A percentile compares a stretch with the other conserved stretches of the same genome.
Evolutionary conservation across 352 stramenopile species (phyloP).

Genomic region (Globisporangium alternatum): DNA sequence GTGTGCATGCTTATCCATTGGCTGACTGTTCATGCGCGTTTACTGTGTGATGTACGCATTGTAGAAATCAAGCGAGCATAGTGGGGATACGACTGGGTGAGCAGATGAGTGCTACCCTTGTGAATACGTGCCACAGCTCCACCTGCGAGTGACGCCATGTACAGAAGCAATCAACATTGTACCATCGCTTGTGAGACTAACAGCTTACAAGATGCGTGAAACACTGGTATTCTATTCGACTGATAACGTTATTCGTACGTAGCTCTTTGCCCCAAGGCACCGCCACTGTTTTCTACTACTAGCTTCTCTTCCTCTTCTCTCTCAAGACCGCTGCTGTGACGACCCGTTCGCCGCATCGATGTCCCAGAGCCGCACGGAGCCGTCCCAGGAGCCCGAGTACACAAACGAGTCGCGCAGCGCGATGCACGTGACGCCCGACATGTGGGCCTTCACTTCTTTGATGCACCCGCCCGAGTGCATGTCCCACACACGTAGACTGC

Average conservation of each 20-base stretch:
- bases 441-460: slow-evolving; percentile 51
- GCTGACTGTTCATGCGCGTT: background rate
- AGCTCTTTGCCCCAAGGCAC: background rate
- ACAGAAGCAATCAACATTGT: background rate
- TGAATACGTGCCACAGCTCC: background rate
- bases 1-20: background rate
- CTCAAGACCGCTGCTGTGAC: slow-evolving; percentile 7
- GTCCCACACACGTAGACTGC: slow-evolving; percentile 69
- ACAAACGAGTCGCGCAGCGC: slow-evolving; percentile 59
- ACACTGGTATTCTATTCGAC: background rate
- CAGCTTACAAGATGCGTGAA: too few relatives aligned
- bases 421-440: slow-evolving; percentile 63
- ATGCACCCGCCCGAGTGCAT: slow-evolving; percentile 75
- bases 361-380: slow-evolving; percentile 65
- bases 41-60: background rate
- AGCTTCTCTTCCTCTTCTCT: background rate
- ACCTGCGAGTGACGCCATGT: background rate
- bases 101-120: background rate
- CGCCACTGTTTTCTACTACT: background rate
- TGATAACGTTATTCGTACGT: background rate
- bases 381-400: slow-evolving; percentile 76
- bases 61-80: slow-evolving; percentile 63
- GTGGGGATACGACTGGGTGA: background rate
- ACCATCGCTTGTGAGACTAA: background rate
- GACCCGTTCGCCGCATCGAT: slow-evolving; percentile 28